Base-by-base conservation (phyloP, 2,329 filamentous ascomycete species). In the Stromatinia cepivora region DNA sequence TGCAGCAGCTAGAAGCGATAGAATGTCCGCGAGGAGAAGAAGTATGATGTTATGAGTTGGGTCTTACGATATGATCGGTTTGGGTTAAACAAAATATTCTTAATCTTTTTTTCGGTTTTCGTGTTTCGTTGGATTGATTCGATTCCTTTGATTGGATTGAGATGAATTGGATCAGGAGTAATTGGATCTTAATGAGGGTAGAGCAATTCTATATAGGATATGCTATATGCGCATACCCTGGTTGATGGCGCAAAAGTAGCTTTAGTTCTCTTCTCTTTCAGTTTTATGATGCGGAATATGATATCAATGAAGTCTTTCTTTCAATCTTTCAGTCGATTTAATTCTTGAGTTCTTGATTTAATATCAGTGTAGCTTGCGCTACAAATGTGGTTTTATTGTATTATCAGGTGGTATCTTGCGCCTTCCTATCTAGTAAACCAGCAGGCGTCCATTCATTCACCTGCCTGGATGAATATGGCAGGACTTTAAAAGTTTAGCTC, bases 11-110 rank as follows among this genome's bases (percentile, higher is more conserved):
- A 75, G 77, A 66, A 72, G 71, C 59, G 77, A 78, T 31, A 73
- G 77, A 45, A 72, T 77, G 20, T 72, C 74, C 20, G 73, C 73
- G 58, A 72, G 78, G 56, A 76, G 78, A 65, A 74, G 76, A 70
- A 79, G 78, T 65, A 79, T 78, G 78, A 78, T 79, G 77, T 71
- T 78, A 78, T 79, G 75, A 78, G 73, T 70, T 72, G 70, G 25
- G 36, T 71, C 59, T 66, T 54, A 68, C 57, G 53, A 71, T 56
- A 70, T 28, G 67, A 62, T 22, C 42, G 11, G 59, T 36, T 56
- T 45, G 31, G 46, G 39, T 3, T 66, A 54, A 42, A 42, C 10
- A 20, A 22, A 69, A 28, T 69, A 69, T 69, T 64, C 9, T 69
- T 69, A 69, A 64, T 64, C n/a, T 64, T 28, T 58, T 56, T 20